A percentile compares a stretch with the other conserved stretches of the same genome.
Evolutionary conservation across 2,329 filamentous ascomycete species (phyloP).

Genomic region (Colletotrichum eremochloae): DNA sequence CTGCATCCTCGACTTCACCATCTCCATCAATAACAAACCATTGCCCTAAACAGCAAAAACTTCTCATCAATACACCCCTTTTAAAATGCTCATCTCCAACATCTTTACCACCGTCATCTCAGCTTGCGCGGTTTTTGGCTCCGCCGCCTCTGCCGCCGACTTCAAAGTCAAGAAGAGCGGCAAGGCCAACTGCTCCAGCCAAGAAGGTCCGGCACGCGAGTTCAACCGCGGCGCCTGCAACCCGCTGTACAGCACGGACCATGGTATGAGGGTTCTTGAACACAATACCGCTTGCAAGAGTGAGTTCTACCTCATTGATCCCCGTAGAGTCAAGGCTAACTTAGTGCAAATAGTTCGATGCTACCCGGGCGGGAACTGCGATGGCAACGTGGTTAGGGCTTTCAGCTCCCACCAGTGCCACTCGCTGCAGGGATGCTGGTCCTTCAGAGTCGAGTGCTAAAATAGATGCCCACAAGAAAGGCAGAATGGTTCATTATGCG

Average conservation of each 20-base stretch:
- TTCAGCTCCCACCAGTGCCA: too few species aligned
- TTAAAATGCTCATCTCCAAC: slow-evolving; percentile 18
- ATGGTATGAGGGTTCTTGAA: slow-evolving; percentile 11
- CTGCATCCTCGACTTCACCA: too few species aligned
- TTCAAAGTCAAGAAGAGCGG: slow-evolving; percentile 8
- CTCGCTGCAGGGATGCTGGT: too few species aligned
- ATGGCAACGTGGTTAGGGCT: too few species aligned
- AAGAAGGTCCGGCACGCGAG: not conserved
- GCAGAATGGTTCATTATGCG: too few species aligned
- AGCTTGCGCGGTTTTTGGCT: not conserved
- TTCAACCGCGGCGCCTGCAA: not conserved
- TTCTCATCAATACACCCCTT: not conserved
- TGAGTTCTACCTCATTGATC: not conserved
- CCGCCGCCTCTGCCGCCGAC: not conserved
- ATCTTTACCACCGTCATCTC: slow-evolving; percentile 10
- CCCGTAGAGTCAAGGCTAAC: too few species aligned
- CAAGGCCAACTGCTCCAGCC: not conserved
- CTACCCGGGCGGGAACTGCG: too few species aligned
- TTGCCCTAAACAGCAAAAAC: not conserved
- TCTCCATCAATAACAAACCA: not conserved
- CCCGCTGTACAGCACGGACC: slow-evolving; percentile 1
- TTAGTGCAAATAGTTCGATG: too few species aligned
- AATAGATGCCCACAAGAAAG: too few species aligned
- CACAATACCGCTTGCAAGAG: slow-evolving; percentile 14
- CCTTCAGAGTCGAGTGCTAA: too few species aligned